These are phyloP conservation scores for Hygrocybe coccinea DNA, from an alignment of 768 basidiomycete genomes.

Conservation along the genomic window DNA sequence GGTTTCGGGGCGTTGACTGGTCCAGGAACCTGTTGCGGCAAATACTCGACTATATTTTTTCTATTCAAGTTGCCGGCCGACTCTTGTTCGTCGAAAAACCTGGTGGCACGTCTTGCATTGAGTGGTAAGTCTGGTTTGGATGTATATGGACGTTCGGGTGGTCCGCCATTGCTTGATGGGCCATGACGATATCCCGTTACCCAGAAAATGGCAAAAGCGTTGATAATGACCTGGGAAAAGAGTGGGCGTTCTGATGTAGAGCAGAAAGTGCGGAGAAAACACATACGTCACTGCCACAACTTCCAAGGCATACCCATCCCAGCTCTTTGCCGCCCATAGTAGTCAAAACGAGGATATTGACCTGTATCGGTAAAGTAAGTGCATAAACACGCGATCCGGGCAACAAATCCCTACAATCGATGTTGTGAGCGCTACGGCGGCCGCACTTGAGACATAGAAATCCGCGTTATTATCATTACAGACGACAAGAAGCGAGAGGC, in stretches of 20 bases:
- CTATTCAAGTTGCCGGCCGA: too few relatives aligned
- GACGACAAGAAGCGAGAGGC: constrained; percentile 11
- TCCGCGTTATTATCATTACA: neutral
- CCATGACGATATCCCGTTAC: constrained; percentile 26
- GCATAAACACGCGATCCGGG: neutral
- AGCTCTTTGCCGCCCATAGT: constrained; percentile 41
- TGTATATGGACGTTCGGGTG: too few relatives aligned
- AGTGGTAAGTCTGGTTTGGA: too few relatives aligned
- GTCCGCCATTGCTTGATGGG: too few relatives aligned
- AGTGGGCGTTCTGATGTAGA: neutral
- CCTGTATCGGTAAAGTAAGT: constrained; percentile 11
- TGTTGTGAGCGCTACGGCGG: constrained; percentile 39
- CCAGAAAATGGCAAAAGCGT: constrained; percentile 46
- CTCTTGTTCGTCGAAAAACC: too few relatives aligned
- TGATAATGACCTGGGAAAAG: constrained; percentile 38
- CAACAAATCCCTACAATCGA: constrained; percentile 34
- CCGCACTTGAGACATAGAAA: constrained; percentile 32
- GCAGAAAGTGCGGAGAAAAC: constrained; percentile 9
- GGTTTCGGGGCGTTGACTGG: neutral
- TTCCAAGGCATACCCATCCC: constrained; percentile 46
- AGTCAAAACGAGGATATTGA: constrained; percentile 45
- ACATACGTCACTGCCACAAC: constrained; percentile 32
- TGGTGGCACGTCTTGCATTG: too few relatives aligned
- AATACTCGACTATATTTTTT: too few relatives aligned
- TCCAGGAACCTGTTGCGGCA: neutral